Base-by-base conservation (phyloP, 352 stramenopile genomes). In the Plasmopara muralis region DNA sequence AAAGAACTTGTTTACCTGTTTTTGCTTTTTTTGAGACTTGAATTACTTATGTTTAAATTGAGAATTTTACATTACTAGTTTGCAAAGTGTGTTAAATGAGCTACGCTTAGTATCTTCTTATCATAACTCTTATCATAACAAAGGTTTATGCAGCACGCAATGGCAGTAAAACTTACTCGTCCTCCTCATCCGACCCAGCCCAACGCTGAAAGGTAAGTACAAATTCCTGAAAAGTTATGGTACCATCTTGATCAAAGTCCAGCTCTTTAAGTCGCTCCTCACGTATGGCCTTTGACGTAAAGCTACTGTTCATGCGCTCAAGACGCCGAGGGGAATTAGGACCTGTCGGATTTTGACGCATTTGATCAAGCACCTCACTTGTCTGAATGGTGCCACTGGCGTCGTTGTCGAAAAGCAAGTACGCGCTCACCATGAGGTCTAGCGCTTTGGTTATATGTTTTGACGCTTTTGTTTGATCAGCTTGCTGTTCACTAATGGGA, bases 141-240 rank as follows among this genome's bases (percentile, higher is more conserved):
- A 3, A 25, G 31, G 7, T 35, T 35, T 12, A 5, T 8, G 6
- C 0, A 35, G 7, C 10, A 2, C 10, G 31, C 31, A 35, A 12
- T 35, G 31, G 10, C 31, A 35, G 31, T 35, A 12, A 25, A 35
- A 12, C 31, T 35, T 4, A 62, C 43, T 65, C 47, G 7, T 65
- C 43, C 4, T 71, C 45, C 9, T 70, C 44, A 10, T 93, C 81
- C 10, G 68, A 71, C 28, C 79, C 80, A 43, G 89, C 80, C 85
- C 85, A 95, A 29, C 81, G 85, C 51, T 92, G 78, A 47, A 94
- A 95, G 25, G 85, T 91, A 34, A 91, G 70, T 29, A 95, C 70
- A 42, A 95, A 95, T 53, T 95, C 85, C 54, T 93, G 80, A 52
- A 93, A 95, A 16, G 84, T 94, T 66, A 95, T 93, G 8, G 74